phyloP scores from a whole-genome alignment of 75 land plant species.

The Cupressus sempervirens region DNA sequence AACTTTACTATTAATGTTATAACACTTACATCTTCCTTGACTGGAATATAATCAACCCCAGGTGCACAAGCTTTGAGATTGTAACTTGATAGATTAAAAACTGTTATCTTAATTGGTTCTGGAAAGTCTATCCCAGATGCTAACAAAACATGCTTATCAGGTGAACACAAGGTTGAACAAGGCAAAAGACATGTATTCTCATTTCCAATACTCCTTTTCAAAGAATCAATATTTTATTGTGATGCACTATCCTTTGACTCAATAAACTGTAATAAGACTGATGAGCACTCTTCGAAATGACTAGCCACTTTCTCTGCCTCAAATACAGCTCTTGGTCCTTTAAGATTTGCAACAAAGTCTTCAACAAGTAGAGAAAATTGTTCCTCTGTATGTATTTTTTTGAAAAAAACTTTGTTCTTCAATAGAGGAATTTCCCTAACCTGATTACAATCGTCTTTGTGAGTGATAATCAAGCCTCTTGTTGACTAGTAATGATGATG shows the following conservation, averaged over 20 bases:
- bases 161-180: not conserved
- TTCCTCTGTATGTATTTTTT: slow-evolving; percentile 11
- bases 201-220: not conserved
- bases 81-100: slow-evolving; percentile 41
- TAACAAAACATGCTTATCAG: not conserved
- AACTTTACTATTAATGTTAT: slow-evolving; percentile 37
- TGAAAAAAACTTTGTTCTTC: too few relatives aligned
- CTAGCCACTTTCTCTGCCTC: not conserved
- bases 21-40: slow-evolving; percentile 35
- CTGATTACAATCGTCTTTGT: too few relatives aligned
- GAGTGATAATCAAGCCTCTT: too few relatives aligned
- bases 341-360: not conserved
- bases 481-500: too few relatives aligned
- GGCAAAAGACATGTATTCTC: not conserved
- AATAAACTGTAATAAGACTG: not conserved
- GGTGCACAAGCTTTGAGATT: slow-evolving; percentile 35
- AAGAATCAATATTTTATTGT: not conserved
- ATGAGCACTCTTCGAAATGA: not conserved
- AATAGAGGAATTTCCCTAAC: too few relatives aligned
- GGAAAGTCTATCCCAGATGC: slow-evolving; percentile 21
- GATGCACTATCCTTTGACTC: not conserved
- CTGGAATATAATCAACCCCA: slow-evolving; percentile 64
- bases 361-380: slow-evolving; percentile 8
- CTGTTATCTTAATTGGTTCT: slow-evolving; percentile 52
- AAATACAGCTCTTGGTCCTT: slow-evolving; percentile 8